phyloP scores from a whole-genome alignment of 2,329 filamentous ascomycete species.

The Hypoxylon sp. region DNA sequence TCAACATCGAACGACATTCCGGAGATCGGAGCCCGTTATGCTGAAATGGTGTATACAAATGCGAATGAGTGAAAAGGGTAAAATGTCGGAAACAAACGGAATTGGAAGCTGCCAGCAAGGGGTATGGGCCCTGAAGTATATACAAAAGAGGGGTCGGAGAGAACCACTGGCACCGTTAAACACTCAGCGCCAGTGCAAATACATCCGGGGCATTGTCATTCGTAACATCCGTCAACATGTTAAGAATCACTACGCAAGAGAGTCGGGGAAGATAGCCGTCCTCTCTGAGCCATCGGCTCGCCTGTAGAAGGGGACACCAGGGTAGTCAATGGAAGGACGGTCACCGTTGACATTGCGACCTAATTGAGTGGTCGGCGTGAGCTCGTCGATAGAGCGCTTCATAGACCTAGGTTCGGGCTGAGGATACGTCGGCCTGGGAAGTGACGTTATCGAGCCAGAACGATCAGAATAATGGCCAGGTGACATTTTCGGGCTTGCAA shows the following conservation, averaged over 20 bases:
- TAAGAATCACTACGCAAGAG: slow-evolving; percentile 33
- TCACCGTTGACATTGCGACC: slow-evolving; percentile 46
- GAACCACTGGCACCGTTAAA: slow-evolving; percentile 25
- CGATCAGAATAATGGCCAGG: slow-evolving; percentile 41
- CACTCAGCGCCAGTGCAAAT: slow-evolving; percentile 33
- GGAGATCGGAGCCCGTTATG: slow-evolving; percentile 17
- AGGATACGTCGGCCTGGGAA: slow-evolving; percentile 40
- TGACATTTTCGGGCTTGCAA: slow-evolving; percentile 42
- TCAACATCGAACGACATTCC: slow-evolving; percentile 13
- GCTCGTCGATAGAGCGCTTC: slow-evolving; percentile 47
- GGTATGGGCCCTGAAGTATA: slow-evolving; percentile 21
- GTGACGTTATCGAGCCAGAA: slow-evolving; percentile 39
- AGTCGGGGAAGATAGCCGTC: slow-evolving; percentile 32
- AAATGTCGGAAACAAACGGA: slow-evolving; percentile 18
- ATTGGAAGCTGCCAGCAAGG: slow-evolving; percentile 16
- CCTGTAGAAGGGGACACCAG: slow-evolving; percentile 39
- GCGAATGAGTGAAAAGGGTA: slow-evolving; percentile 27
- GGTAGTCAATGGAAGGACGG: slow-evolving; percentile 41
- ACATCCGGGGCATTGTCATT: slow-evolving; percentile 29
- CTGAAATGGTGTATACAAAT: slow-evolving; percentile 28
- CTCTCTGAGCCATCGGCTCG: slow-evolving; percentile 44
- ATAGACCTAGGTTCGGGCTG: slow-evolving; percentile 42
- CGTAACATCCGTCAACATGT: slow-evolving; percentile 37
- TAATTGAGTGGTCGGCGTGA: slow-evolving; percentile 43
- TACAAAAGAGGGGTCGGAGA: slow-evolving; percentile 27